A percentile compares a stretch with the other conserved stretches of the same genome.
These are phyloP conservation scores for Clonostachys sp. DNA, from an alignment of 2,329 filamentous ascomycete genomes.

Conservation along the genomic window DNA sequence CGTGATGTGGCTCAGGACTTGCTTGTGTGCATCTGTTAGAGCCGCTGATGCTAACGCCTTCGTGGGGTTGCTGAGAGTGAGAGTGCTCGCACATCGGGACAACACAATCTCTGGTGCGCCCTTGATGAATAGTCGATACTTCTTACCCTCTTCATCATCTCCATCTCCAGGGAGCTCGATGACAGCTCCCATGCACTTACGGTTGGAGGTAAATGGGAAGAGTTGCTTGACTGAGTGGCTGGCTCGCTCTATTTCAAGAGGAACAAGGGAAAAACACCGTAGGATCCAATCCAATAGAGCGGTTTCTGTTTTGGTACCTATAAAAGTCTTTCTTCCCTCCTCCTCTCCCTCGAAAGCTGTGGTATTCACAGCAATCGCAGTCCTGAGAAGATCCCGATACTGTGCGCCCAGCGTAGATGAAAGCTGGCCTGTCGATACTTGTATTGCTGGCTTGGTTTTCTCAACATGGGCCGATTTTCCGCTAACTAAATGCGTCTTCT, in stretches of 20 bases:
- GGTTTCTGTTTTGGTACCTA: constrained; percentile 52
- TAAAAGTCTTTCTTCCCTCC: constrained; percentile 28
- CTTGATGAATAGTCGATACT: constrained; percentile 41
- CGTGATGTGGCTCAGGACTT: constrained; percentile 32
- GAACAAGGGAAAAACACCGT: too few species aligned
- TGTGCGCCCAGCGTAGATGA: constrained; percentile 2
- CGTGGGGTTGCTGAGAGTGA: constrained; percentile 8
- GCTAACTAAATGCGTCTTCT: too few species aligned
- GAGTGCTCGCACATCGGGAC: constrained; percentile 35
- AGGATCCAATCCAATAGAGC: constrained; percentile 33
- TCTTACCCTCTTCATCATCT: neutral
- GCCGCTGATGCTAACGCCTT: constrained; percentile 12
- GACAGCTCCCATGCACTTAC: constrained; percentile 53
- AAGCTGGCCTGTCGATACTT: constrained; percentile 8
- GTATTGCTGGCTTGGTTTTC: too few species aligned
- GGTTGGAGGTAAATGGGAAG: constrained; percentile 4
- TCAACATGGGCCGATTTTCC: too few species aligned
- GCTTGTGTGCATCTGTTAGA: constrained; percentile 5
- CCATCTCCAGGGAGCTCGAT: constrained; percentile 24
- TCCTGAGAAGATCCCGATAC: neutral
- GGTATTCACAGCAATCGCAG: constrained; percentile 32
- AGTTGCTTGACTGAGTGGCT: neutral
- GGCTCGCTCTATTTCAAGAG: neutral
- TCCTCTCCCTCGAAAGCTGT: constrained; percentile 48
- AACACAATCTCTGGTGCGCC: constrained; percentile 52